These are phyloP conservation scores for Sicyos baderoa DNA, from an alignment of 306 rosid species.

Conservation along the genomic window DNA sequence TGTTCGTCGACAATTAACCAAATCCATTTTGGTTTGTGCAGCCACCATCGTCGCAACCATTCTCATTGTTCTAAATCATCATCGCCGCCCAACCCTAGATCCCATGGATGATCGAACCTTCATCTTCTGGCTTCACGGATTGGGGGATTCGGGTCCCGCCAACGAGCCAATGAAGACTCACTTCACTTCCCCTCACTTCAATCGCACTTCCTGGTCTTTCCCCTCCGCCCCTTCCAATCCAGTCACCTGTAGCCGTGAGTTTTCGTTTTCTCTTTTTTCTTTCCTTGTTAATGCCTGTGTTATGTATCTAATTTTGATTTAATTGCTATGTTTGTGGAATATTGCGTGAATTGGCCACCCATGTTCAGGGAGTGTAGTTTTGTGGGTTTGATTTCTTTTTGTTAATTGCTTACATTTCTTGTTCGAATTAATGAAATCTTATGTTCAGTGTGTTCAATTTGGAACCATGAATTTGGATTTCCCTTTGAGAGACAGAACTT, in stretches of 20 bases:
- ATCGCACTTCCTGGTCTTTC: conserved; percentile 61
- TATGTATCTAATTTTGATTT: background rate
- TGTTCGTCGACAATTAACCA: conserved; percentile 18
- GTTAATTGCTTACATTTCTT: background rate
- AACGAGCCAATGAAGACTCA: conserved; percentile 72
- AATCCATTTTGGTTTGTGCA: conserved; percentile 24
- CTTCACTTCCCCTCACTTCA: conserved; percentile 68
- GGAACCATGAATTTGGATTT: background rate
- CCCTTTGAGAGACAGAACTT: conserved; percentile 1
- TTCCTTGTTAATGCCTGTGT: no score
- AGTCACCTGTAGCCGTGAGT: conserved; percentile 75
- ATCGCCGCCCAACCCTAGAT: conserved; percentile 20
- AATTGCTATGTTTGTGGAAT: no score
- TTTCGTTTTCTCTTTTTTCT: background rate
- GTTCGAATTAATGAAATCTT: background rate
- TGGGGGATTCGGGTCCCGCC: conserved; percentile 88
- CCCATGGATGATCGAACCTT: conserved; percentile 62
- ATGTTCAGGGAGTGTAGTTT: background rate
- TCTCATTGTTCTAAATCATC: conserved; percentile 23
- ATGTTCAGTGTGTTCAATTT: background rate
- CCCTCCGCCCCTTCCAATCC: conserved; percentile 77
- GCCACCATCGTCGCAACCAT: conserved; percentile 28
- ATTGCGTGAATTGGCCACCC: background rate
- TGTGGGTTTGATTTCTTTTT: background rate
- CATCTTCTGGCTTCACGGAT: conserved; percentile 77